These are phyloP conservation scores for Kwoniella europaea DNA, from an alignment of 768 basidiomycete species.

Conservation along the genomic window DNA sequence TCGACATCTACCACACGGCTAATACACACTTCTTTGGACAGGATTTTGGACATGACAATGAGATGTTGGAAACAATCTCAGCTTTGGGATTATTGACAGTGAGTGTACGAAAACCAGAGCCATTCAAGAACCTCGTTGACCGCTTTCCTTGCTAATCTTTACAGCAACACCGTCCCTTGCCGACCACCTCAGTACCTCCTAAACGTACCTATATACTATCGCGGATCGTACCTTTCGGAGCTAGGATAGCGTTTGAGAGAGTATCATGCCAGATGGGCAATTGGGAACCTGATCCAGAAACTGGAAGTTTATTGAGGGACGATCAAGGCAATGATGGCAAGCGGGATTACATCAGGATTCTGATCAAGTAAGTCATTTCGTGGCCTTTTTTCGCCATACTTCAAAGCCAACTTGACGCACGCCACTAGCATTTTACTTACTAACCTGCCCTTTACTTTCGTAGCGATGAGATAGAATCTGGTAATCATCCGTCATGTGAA, in stretches of 20 bases:
- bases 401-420: no score
- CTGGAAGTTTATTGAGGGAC: slow-evolving; percentile 2
- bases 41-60: slow-evolving; percentile 86
- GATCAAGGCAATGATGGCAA: slow-evolving; percentile 37
- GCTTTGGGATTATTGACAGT: slow-evolving; percentile 66
- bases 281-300: slow-evolving; percentile 54
- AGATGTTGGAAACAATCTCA: slow-evolving; percentile 77
- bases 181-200: slow-evolving; percentile 25
- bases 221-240: slow-evolving; percentile 74
- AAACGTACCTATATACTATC: slow-evolving; percentile 42
- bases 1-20: slow-evolving; percentile 60
- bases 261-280: slow-evolving; percentile 60
- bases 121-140: neutral
- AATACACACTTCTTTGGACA: slow-evolving; percentile 61
- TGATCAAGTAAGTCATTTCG: slow-evolving; percentile 65
- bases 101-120: neutral
- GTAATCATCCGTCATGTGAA: slow-evolving; percentile 46
- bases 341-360: slow-evolving; percentile 69
- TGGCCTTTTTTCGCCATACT: no score
- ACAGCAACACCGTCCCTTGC: slow-evolving; percentile 40
- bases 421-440: slow-evolving; percentile 62
- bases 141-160: neutral
- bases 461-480: slow-evolving; percentile 55
- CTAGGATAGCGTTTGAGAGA: slow-evolving; percentile 72
- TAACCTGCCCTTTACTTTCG: neutral